A percentile compares a stretch with the other conserved stretches of the same genome.
phyloP scores from a whole-genome alignment of 257 asterid genomes.

The Anisodus acutangulus region DNA sequence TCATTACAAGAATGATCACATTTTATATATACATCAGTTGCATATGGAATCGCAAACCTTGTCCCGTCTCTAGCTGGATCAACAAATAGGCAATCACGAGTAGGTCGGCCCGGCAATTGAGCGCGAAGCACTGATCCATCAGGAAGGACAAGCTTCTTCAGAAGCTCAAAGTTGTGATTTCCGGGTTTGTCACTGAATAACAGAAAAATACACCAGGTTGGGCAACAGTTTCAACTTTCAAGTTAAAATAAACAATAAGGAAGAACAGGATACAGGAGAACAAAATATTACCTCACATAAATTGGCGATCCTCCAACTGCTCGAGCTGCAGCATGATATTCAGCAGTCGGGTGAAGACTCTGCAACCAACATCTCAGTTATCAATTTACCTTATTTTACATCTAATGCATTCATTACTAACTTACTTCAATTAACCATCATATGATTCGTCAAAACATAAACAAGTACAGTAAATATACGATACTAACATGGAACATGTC shows the following conservation, averaged over 20 bases:
- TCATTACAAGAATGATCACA: not conserved
- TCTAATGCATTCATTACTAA: conserved; percentile 5
- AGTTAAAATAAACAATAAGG: not conserved
- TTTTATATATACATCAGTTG: not conserved
- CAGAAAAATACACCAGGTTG: conserved; percentile 8
- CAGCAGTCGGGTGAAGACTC: conserved; percentile 96
- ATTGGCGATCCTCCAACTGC: conserved; percentile 66
- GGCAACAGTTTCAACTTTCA: not conserved
- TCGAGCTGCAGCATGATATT: conserved; percentile 98
- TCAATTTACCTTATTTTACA: conserved; percentile 22
- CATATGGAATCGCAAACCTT: conserved; percentile 46
- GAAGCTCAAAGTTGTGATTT: conserved; percentile 83
- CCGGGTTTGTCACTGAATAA: conserved; percentile 68
- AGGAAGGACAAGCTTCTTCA: conserved; percentile 87
- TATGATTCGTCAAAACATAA: not conserved
- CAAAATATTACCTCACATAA: conserved; percentile 67
- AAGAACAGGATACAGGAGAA: not conserved
- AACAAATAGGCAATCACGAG: conserved; percentile 79
- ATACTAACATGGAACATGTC: conserved; percentile 94
- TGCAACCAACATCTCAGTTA: conserved; percentile 38
- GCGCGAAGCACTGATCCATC: conserved; percentile 97
- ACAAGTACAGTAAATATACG: not conserved
- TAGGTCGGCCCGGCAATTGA: conserved; percentile 87
- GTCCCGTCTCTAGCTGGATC: conserved; percentile 96
- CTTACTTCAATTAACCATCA: not conserved